A percentile compares a stretch with the other conserved stretches of the same genome.
These are phyloP conservation scores for Leucocoprinus sp. DNA, from an alignment of 768 basidiomycete genomes.

Conservation along the genomic window DNA sequence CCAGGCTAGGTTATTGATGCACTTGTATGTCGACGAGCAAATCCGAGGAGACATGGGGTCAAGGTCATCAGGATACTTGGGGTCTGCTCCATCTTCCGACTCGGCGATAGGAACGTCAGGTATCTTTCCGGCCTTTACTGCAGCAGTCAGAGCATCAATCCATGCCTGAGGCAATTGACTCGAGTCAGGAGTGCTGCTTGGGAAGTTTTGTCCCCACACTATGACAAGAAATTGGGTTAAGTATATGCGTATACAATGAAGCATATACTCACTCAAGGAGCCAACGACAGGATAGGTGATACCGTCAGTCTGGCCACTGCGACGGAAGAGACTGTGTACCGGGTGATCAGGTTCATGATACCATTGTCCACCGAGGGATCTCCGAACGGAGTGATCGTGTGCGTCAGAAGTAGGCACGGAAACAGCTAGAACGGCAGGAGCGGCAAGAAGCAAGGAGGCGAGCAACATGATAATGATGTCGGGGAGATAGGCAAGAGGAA, in stretches of 20 bases:
- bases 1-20: slow-evolving; percentile 50
- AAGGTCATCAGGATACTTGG: slow-evolving; percentile 36
- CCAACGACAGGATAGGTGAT: slow-evolving; percentile 47
- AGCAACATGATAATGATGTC: slow-evolving; percentile 8
- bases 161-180: slow-evolving; percentile 54
- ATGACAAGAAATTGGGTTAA: slow-evolving; percentile 1
- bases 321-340: slow-evolving; percentile 54
- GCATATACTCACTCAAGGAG: slow-evolving; percentile 38
- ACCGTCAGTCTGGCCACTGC: slow-evolving; percentile 41
- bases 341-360: slow-evolving; percentile 55
- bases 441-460: slow-evolving; percentile 5
- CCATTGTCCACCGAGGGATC: slow-evolving; percentile 40
- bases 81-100: slow-evolving; percentile 28
- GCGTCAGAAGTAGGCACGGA: slow-evolving; percentile 8
- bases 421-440: slow-evolving; percentile 6
- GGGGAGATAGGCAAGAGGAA: neutral
- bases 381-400: slow-evolving; percentile 20
- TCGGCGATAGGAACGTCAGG: slow-evolving; percentile 56
- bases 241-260: neutral
- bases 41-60: slow-evolving; percentile 42
- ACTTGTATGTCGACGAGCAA: slow-evolving; percentile 75
- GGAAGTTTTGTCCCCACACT: slow-evolving; percentile 63
- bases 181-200: slow-evolving; percentile 39
- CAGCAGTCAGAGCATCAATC: slow-evolving; percentile 61
- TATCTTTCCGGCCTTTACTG: slow-evolving; percentile 62